These are phyloP conservation scores for Flaveria ramosissima DNA, from an alignment of 129 eudicot species.

Conservation along the genomic window DNA sequence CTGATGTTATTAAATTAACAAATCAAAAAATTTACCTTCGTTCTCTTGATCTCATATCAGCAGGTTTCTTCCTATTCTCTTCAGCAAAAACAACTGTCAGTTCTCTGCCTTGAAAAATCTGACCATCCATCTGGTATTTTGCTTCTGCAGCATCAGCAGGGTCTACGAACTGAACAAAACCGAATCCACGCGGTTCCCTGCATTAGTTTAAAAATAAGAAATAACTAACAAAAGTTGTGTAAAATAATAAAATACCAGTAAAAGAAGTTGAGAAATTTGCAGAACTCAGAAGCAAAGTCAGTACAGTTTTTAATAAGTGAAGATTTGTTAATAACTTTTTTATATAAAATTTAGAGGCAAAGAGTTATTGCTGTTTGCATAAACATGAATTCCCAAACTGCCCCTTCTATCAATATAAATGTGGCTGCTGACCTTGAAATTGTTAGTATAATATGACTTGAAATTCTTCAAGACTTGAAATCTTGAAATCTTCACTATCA, in stretches of 20 bases:
- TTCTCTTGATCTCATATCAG: conserved; percentile 54
- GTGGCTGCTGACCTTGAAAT: conserved; percentile 64
- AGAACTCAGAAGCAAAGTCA: not conserved
- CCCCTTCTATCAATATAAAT: conserved; percentile 29
- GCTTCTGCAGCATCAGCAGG: conserved; percentile 63
- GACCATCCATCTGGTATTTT: conserved; percentile 60
- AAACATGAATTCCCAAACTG: conserved; percentile 20
- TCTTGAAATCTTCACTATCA: conserved; percentile 70
- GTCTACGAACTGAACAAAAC: conserved; percentile 70
- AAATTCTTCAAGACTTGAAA: conserved; percentile 26
- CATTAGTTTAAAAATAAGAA: not conserved
- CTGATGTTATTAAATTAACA: not conserved
- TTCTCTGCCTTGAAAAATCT: conserved; percentile 50
- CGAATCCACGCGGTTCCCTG: conserved; percentile 78
- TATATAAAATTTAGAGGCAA: not conserved
- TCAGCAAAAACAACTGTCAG: conserved; percentile 63
- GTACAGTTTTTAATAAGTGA: not conserved
- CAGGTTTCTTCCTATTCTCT: conserved; percentile 59
- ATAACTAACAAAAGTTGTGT: no score
- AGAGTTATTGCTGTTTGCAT: not conserved
- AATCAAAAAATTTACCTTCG: conserved; percentile 31
- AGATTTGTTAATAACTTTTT: not conserved
- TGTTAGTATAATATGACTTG: conserved; percentile 61
- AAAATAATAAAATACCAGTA: no score
- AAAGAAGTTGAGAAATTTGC: no score